Evolutionary conservation across 176 grass and related monocot genomes (phyloP).

Genomic region (Triticum urartu): DNA sequence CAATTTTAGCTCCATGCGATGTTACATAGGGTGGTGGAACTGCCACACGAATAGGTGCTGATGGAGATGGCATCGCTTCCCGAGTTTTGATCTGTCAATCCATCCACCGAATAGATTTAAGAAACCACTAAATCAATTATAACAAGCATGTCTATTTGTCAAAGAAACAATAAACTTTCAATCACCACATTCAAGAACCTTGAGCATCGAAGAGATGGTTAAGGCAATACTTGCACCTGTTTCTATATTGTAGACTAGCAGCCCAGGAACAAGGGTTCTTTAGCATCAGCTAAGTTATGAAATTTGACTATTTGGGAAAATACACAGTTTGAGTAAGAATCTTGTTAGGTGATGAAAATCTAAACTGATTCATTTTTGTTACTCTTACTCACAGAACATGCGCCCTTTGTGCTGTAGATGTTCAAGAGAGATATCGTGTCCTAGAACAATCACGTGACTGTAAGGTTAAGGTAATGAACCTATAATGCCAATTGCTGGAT

Average conservation of each 20-base stretch:
- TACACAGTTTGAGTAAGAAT: background rate
- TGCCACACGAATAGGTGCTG: conserved; percentile 25
- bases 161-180: background rate
- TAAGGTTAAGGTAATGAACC: background rate
- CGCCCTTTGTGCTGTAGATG: background rate
- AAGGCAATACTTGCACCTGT: background rate
- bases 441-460: background rate
- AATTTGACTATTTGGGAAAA: background rate
- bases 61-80: conserved; percentile 33
- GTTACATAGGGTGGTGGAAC: conserved; percentile 34
- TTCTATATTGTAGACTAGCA: background rate
- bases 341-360: background rate
- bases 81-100: conserved; percentile 7
- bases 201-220: background rate
- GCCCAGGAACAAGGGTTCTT: background rate
- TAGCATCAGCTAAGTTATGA: background rate
- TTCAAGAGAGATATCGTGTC: background rate
- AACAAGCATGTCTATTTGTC: background rate
- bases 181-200: background rate
- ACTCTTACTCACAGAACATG: background rate
- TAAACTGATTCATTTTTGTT: background rate
- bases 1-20: conserved; percentile 65
- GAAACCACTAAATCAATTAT: background rate
- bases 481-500: background rate
- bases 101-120: background rate